Conservation (phyloP, 176 grass and related monocot genomes). For the Zoysia pacifica region DNA sequence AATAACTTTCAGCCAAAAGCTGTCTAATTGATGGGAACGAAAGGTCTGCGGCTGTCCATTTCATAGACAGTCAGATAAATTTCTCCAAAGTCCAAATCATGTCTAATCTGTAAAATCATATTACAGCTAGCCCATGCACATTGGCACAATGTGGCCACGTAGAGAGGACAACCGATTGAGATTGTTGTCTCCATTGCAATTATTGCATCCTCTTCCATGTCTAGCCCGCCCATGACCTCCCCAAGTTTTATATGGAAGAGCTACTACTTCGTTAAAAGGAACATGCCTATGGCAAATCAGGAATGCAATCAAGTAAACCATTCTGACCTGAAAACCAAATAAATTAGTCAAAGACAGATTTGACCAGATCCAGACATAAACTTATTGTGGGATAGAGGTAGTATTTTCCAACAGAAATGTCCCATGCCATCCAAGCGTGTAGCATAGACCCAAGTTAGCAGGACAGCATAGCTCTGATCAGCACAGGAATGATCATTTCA, state of each 20-base stretch:
- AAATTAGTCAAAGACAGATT: no score
- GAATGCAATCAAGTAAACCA: background rate
- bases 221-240: conserved; percentile 15
- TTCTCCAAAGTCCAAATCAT: conserved; percentile 27
- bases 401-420: conserved; percentile 13
- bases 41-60: background rate
- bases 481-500: background rate
- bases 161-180: conserved; percentile 56
- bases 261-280: conserved; percentile 16
- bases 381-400: no score
- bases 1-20: conserved; percentile 5
- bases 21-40: background rate
- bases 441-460: background rate
- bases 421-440: background rate
- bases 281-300: background rate
- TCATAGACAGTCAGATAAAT: conserved; percentile 8
- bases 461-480: conserved; percentile 12
- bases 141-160: conserved; percentile 39
- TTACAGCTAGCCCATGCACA: conserved; percentile 25
- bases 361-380: background rate
- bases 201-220: conserved; percentile 40
- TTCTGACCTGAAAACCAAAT: background rate
- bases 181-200: conserved; percentile 34
- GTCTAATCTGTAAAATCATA: conserved; percentile 41
- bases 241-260: conserved; percentile 2